phyloP scores from a whole-genome alignment of 345 rosid species.

The Zanthoxylum bungeanum region DNA sequence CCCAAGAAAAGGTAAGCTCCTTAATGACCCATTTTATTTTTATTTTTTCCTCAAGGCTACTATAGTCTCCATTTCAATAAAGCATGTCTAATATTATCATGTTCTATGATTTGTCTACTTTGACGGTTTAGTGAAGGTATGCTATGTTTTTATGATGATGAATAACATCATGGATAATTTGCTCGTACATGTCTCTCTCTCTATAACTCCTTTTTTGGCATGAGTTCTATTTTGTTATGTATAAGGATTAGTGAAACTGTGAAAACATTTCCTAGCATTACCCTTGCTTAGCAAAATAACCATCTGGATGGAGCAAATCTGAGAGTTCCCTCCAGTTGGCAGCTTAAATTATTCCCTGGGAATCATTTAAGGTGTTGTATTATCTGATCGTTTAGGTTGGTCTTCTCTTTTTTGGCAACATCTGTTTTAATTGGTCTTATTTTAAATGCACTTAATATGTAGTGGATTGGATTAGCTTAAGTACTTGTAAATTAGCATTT shows the following conservation, averaged over 20 bases:
- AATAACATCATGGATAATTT: neutral
- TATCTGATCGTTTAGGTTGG: neutral
- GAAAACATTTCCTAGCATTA: neutral
- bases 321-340: neutral
- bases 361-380: neutral
- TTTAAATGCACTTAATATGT: neutral
- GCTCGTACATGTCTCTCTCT: neutral
- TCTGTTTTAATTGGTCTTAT: neutral
- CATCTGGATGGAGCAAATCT: neutral
- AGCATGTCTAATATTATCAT: neutral
- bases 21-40: neutral
- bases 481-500: neutral
- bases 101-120: neutral
- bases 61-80: neutral
- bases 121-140: neutral
- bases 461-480: neutral
- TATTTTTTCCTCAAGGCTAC: neutral
- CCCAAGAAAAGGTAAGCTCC: conserved; percentile 67
- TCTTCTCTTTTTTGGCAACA: neutral
- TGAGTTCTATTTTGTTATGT: neutral
- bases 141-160: neutral
- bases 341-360: neutral
- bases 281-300: neutral
- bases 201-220: neutral
- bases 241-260: neutral